These are phyloP conservation scores for Samsoniella hepiali DNA, from an alignment of 2,329 filamentous ascomycete genomes.

Conservation along the genomic window DNA sequence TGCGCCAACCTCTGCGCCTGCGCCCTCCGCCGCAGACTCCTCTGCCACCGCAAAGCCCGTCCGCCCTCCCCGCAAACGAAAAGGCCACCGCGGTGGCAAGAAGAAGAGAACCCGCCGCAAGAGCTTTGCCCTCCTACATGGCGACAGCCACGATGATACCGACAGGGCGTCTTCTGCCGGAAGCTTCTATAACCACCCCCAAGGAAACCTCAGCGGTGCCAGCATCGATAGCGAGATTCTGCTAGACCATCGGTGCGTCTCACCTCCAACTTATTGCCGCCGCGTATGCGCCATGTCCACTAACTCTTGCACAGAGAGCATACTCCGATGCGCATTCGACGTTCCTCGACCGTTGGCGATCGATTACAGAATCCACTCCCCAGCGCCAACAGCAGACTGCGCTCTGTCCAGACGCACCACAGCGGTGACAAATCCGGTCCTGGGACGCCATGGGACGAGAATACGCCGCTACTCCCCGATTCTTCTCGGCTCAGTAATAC, in stretches of 20 bases:
- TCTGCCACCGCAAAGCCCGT: constrained; percentile 20
- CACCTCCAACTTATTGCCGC: background rate
- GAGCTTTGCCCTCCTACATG: constrained; percentile 69
- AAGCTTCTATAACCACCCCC: constrained; percentile 48
- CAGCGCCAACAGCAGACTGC: constrained; percentile 33
- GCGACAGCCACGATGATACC: constrained; percentile 46
- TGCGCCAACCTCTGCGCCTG: constrained; percentile 20
- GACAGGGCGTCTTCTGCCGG: constrained; percentile 33
- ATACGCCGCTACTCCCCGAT: constrained; percentile 51
- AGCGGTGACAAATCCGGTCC: constrained; percentile 49
- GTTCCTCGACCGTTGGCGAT: constrained; percentile 49
- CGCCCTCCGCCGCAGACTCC: constrained; percentile 20
- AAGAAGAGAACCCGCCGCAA: constrained; percentile 73
- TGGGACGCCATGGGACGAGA: constrained; percentile 45
- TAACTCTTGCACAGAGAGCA: constrained; percentile 48
- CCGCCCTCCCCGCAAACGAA: constrained; percentile 54
- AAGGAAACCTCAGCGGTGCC: constrained; percentile 68
- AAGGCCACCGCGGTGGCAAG: constrained; percentile 72
- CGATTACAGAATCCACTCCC: constrained; percentile 36
- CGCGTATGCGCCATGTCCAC: background rate
- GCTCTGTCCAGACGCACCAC: constrained; percentile 34
- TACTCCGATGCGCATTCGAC: constrained; percentile 60
- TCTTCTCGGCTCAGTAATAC: constrained; percentile 25
- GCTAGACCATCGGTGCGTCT: constrained; percentile 73
- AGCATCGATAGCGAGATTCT: constrained; percentile 87